phyloP scores from a whole-genome alignment of 108 stramenopile species.

The Skeletonema tropicum region DNA sequence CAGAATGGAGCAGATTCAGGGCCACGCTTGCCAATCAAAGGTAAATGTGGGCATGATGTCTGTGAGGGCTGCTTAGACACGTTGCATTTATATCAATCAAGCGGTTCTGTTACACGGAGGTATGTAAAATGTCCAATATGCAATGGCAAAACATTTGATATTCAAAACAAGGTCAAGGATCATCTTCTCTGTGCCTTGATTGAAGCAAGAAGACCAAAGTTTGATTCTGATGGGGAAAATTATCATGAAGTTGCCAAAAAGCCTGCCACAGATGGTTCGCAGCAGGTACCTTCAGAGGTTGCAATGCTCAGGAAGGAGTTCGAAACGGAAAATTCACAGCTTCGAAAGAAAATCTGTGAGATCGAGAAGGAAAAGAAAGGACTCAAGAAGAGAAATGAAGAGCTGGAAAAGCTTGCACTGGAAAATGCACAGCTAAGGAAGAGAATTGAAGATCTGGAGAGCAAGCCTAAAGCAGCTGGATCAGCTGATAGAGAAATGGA shows the following conservation, averaged over 20 bases:
- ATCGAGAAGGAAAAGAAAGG: background rate
- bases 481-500: background rate
- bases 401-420: background rate
- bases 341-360: too few species aligned
- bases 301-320: background rate
- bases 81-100: too few species aligned
- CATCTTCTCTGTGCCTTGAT: background rate
- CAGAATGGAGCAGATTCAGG: too few species aligned
- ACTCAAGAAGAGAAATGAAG: background rate
- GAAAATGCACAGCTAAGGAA: background rate
- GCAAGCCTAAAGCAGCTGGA: background rate
- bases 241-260: background rate
- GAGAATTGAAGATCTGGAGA: background rate
- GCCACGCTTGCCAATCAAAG: background rate
- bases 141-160: background rate
- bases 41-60: background rate
- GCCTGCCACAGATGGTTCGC: background rate
- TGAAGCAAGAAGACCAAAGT: background rate
- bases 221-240: background rate
- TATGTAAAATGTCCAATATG: background rate
- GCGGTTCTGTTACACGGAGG: background rate
- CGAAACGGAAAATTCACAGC: background rate
- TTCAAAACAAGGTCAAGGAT: constrained; percentile 1
- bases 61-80: background rate
- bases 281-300: background rate